Evolutionary conservation across 2,329 filamentous ascomycete genomes (phyloP).

Genomic region (Scedosporium dehoogii): DNA sequence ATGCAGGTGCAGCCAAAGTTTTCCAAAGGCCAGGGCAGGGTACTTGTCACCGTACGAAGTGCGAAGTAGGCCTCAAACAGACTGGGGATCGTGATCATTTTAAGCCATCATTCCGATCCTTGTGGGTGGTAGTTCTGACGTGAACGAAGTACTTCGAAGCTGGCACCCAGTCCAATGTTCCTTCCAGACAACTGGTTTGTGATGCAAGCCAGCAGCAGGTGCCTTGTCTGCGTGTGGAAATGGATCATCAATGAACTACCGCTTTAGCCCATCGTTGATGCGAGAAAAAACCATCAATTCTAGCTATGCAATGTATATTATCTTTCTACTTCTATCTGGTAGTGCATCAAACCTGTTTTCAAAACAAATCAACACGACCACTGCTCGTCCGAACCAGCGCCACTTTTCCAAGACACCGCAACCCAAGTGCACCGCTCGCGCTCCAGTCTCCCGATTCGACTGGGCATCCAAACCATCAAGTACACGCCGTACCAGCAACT

Average conservation of each 20-base stretch:
- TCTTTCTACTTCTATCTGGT: not conserved
- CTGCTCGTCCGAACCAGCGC: slow-evolving; percentile 6
- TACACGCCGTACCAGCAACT: not conserved
- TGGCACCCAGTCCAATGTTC: no score
- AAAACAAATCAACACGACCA: slow-evolving; percentile 8
- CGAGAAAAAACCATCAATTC: not conserved
- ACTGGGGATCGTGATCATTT: no score
- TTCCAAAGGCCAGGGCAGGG: no score
- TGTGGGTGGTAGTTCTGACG: no score
- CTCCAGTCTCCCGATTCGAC: no score
- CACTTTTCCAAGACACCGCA: not conserved
- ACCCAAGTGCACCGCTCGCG: not conserved
- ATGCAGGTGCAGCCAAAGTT: no score
- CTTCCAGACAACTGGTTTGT: no score
- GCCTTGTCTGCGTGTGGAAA: not conserved
- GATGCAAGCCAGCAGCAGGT: not conserved
- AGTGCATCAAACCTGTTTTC: not conserved
- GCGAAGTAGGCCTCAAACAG: no score
- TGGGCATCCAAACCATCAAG: not conserved
- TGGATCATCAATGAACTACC: not conserved
- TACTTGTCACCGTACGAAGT: no score
- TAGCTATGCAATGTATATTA: not conserved
- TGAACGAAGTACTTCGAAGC: no score
- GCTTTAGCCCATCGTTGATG: not conserved
- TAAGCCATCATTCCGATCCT: no score